Conservation (phyloP, 495 filamentous ascomycete species). For the Extremus antarcticus region DNA sequence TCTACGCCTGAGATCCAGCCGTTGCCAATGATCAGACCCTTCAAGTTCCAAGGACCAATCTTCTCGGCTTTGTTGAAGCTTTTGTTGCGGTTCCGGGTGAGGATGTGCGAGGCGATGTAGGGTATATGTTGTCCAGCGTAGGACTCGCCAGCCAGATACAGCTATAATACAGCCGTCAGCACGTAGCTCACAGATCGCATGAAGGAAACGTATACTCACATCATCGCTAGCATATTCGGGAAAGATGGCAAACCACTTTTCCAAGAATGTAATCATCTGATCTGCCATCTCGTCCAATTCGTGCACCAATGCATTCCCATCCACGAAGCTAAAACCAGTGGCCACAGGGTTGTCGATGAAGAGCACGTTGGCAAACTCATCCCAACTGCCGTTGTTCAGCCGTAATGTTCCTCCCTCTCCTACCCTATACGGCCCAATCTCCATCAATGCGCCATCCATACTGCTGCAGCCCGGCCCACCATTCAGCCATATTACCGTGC, state of each 20-base stretch:
- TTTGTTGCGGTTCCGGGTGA: slow-evolving; percentile 62
- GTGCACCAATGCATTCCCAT: slow-evolving; percentile 71
- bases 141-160: slow-evolving; percentile 91
- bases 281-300: slow-evolving; percentile 82
- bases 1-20: slow-evolving; percentile 88
- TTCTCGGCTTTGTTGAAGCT: slow-evolving; percentile 20
- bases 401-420: slow-evolving; percentile 61
- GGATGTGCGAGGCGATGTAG: slow-evolving; percentile 80
- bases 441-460: slow-evolving; percentile 95
- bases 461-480: slow-evolving; percentile 94
- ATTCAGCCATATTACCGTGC: slow-evolving; percentile 94
- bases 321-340: slow-evolving; percentile 90
- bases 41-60: slow-evolving; percentile 56
- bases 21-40: slow-evolving; percentile 86
- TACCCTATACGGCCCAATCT: slow-evolving; percentile 85
- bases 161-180: slow-evolving; percentile 36
- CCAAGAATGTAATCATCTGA: slow-evolving; percentile 78
- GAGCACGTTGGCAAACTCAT: slow-evolving; percentile 91
- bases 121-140: slow-evolving; percentile 97
- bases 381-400: slow-evolving; percentile 87
- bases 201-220: slow-evolving; percentile 45
- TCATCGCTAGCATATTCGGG: slow-evolving; percentile 89
- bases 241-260: slow-evolving; percentile 81
- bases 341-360: slow-evolving; percentile 97
- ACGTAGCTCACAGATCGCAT: background rate